A percentile compares a stretch with the other conserved stretches of the same genome.
These are phyloP conservation scores for Eucalyptus curtisii DNA, from an alignment of 345 rosid species.

Conservation along the genomic window DNA sequence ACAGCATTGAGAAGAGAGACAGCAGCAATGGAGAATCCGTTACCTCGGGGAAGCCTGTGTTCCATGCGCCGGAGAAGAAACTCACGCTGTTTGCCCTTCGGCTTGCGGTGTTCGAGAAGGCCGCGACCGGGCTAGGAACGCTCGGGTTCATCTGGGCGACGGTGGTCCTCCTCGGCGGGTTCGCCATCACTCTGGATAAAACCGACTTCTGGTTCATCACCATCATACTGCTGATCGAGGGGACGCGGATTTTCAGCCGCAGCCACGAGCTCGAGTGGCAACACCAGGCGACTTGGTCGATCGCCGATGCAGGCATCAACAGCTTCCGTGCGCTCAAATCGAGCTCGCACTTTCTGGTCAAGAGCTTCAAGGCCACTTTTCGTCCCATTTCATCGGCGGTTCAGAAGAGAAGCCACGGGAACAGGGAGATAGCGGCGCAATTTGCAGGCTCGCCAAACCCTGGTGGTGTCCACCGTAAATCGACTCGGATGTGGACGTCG, in stretches of 20 bases:
- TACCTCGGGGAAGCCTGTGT: not conserved
- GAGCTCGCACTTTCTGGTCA: constrained; percentile 20
- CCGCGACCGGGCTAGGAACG: constrained; percentile 76
- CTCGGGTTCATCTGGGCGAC: constrained; percentile 96
- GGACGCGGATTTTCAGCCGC: constrained; percentile 78
- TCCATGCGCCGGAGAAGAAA: constrained; percentile 63
- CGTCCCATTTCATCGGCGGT: constrained; percentile 2
- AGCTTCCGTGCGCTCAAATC: constrained; percentile 60
- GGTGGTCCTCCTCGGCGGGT: constrained; percentile 85
- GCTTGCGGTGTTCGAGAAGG: constrained; percentile 71
- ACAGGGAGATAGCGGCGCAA: not conserved
- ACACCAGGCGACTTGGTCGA: constrained; percentile 81
- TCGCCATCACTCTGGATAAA: constrained; percentile 68
- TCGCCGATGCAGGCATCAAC: constrained; percentile 49
- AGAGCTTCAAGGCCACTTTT: constrained; percentile 6
- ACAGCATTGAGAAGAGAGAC: constrained; percentile 30
- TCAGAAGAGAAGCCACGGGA: constrained; percentile 5
- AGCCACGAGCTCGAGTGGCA: constrained; percentile 97
- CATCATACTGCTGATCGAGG: constrained; percentile 64
- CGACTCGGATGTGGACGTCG: constrained; percentile 41
- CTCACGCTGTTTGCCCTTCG: constrained; percentile 84
- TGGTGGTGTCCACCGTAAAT: constrained; percentile 1
- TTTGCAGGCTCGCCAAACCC: not conserved
- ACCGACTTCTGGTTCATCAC: constrained; percentile 89
- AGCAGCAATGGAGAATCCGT: constrained; percentile 25